phyloP scores from a whole-genome alignment of 2,329 filamentous ascomycete genomes.

The Colletotrichum lini region DNA sequence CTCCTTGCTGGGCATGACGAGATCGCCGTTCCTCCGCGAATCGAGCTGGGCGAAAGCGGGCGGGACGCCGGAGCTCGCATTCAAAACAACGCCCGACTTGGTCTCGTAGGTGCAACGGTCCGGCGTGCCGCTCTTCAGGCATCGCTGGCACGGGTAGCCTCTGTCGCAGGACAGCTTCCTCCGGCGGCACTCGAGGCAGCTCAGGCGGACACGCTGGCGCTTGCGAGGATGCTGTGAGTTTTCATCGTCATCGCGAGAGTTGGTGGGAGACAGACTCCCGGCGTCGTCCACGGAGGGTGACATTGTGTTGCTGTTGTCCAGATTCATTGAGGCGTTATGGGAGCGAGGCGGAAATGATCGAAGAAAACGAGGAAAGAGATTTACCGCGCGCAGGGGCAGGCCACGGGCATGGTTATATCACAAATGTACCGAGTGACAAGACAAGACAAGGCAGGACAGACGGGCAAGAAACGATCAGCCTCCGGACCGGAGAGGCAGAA shows the following conservation, averaged over 20 bases:
- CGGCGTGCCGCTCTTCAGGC: slow-evolving; percentile 73
- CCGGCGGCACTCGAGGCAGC: slow-evolving; percentile 72
- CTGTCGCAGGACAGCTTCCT: slow-evolving; percentile 74
- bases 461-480: slow-evolving; percentile 32
- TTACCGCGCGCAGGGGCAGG: slow-evolving; percentile 19
- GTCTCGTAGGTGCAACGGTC: slow-evolving; percentile 73
- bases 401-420: slow-evolving; percentile 39
- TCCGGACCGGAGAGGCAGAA: slow-evolving; percentile 30
- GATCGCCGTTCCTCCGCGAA: slow-evolving; percentile 51
- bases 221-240: slow-evolving; percentile 62
- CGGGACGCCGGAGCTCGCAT: slow-evolving; percentile 61
- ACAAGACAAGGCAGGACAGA: background rate
- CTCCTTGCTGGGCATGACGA: slow-evolving; percentile 56
- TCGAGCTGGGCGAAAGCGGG: slow-evolving; percentile 60
- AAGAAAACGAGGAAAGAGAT: slow-evolving; percentile 30
- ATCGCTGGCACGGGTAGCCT: slow-evolving; percentile 73
- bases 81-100: slow-evolving; percentile 65
- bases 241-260: slow-evolving; percentile 46
- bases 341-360: slow-evolving; percentile 27
- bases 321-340: slow-evolving; percentile 17
- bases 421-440: slow-evolving; percentile 39
- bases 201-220: slow-evolving; percentile 71
- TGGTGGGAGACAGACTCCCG: slow-evolving; percentile 39
- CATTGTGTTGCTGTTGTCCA: slow-evolving; percentile 27
- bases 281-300: slow-evolving; percentile 47